Evolutionary conservation across 352 stramenopile genomes (phyloP).

Genomic region (Pythium phragmiticola): DNA sequence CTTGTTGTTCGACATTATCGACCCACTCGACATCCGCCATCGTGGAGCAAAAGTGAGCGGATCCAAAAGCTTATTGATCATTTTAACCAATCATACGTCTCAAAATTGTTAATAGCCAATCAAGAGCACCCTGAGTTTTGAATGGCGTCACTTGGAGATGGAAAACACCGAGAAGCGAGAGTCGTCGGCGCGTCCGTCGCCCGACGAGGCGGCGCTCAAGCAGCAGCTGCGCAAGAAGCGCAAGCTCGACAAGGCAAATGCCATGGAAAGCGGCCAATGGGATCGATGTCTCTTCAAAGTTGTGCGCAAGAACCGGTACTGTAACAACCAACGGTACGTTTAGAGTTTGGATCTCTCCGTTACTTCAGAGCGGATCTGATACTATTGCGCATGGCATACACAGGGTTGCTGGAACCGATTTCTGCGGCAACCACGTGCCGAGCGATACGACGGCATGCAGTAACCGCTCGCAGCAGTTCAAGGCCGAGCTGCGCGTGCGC

Average conservation of each 20-base stretch:
- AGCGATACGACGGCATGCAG: conserved; percentile 33
- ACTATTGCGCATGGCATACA: neutral
- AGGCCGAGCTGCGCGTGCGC: conserved; percentile 44
- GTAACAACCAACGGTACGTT: conserved; percentile 68
- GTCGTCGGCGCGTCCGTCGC: conserved; percentile 15
- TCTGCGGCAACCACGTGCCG: conserved; percentile 77
- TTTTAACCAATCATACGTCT: conserved; percentile 36
- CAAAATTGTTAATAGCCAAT: conserved; percentile 23
- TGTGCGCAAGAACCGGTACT: conserved; percentile 79
- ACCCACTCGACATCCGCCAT: conserved; percentile 22
- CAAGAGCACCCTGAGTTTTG: neutral
- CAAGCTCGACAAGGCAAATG: conserved; percentile 59
- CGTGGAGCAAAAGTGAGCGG: conserved; percentile 3
- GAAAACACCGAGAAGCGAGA: conserved; percentile 34
- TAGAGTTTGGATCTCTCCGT: neutral
- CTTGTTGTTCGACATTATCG: conserved; percentile 53
- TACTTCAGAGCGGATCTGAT: neutral
- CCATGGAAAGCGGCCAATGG: conserved; percentile 56
- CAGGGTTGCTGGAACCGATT: conserved; percentile 57
- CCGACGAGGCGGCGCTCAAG: conserved; percentile 15
- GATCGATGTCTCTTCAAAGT: conserved; percentile 80
- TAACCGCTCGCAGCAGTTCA: conserved; percentile 72
- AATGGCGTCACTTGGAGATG: conserved; percentile 12
- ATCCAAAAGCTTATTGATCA: conserved; percentile 11
- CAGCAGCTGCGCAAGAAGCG: conserved; percentile 50